These are phyloP conservation scores for Pisolithus microcarpus DNA, from an alignment of 768 basidiomycete species.

Conservation along the genomic window DNA sequence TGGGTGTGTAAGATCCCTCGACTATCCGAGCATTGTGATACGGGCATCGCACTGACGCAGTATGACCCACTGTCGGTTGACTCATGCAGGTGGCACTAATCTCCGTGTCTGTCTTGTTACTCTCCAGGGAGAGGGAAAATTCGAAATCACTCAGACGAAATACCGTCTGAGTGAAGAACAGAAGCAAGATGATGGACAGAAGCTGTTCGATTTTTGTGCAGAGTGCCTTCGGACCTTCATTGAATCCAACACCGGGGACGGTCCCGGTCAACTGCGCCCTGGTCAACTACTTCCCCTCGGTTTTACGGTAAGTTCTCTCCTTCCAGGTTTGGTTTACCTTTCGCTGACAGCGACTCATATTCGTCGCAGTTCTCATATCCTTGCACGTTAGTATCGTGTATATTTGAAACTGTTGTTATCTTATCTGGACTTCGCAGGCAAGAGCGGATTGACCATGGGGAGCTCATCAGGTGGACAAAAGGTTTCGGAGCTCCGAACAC, in stretches of 20 bases:
- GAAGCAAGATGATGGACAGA: slow-evolving; percentile 95
- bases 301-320: slow-evolving; percentile 72
- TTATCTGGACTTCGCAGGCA: slow-evolving; percentile 47
- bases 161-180: slow-evolving; percentile 96
- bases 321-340: slow-evolving; percentile 2
- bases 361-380: slow-evolving; percentile 81
- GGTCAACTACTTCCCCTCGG: slow-evolving; percentile 73
- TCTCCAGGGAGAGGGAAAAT: slow-evolving; percentile 87
- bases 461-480: slow-evolving; percentile 98
- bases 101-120: slow-evolving; percentile 97
- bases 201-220: slow-evolving; percentile 95
- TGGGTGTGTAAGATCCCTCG: slow-evolving; percentile 46
- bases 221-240: slow-evolving; percentile 89
- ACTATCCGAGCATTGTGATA: not conserved
- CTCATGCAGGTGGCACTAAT: slow-evolving; percentile 75
- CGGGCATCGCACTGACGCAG: not conserved
- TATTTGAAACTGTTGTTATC: not conserved
- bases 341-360: slow-evolving; percentile 1
- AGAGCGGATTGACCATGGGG: slow-evolving; percentile 86
- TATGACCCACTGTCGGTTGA: not conserved
- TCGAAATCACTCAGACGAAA: slow-evolving; percentile 96
- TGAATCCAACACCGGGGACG: slow-evolving; percentile 57
- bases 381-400: slow-evolving; percentile 59
- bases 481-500: slow-evolving; percentile 90
- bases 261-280: slow-evolving; percentile 39